Conservation (phyloP, 345 rosid genomes). For the Hibiscus mutabilis region DNA sequence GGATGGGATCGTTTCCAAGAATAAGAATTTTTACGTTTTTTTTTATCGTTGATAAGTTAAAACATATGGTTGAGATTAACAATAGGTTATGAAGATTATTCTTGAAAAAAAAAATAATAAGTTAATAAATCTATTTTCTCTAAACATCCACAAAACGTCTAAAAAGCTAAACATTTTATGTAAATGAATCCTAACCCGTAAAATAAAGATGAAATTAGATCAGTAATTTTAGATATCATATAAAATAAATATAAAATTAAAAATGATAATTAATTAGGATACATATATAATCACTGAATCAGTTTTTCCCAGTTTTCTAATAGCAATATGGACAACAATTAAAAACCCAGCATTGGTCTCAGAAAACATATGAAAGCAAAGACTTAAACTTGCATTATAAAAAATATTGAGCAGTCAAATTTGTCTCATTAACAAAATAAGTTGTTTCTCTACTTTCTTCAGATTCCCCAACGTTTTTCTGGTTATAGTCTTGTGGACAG, state of each 20-base stretch:
- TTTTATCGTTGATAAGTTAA: too few relatives aligned
- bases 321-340: neutral
- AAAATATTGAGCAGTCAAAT: constrained; percentile 10
- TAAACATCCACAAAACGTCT: too few relatives aligned
- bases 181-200: too few relatives aligned
- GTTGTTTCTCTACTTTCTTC: constrained; percentile 4
- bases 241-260: neutral
- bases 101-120: too few relatives aligned
- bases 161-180: too few relatives aligned
- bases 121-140: too few relatives aligned
- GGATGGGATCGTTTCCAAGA: too few relatives aligned
- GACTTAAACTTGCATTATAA: neutral
- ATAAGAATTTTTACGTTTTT: too few relatives aligned
- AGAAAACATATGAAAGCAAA: constrained; percentile 11
- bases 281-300: too few relatives aligned
- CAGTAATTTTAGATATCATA: neutral
- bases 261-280: neutral
- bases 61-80: too few relatives aligned
- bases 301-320: neutral
- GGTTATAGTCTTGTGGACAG: neutral
- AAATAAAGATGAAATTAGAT: neutral
- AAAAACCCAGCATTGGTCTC: neutral
- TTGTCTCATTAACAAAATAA: neutral
- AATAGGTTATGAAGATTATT: too few relatives aligned
- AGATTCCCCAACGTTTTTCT: constrained; percentile 3